phyloP scores from a whole-genome alignment of 139 green algal species.

The Bryopsis sp. region DNA sequence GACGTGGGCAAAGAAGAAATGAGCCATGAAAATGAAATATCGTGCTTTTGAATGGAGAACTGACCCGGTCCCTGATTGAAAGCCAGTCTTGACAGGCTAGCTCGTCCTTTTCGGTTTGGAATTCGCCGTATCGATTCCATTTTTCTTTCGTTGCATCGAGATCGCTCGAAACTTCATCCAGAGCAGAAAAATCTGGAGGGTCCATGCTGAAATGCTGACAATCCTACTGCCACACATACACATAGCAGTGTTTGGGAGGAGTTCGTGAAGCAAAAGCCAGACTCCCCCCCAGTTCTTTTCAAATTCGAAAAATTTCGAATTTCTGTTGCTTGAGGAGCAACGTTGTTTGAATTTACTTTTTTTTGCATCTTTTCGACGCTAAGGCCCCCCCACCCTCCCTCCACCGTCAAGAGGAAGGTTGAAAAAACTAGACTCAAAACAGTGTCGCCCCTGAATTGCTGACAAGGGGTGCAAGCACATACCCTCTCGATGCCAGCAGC shows the following conservation, averaged over 20 bases:
- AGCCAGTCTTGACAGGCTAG: slow-evolving; percentile 59
- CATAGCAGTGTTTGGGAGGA: neutral
- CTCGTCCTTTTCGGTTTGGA: slow-evolving; percentile 48
- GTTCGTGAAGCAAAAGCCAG: neutral
- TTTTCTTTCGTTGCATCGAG: slow-evolving; percentile 38
- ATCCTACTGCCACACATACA: slow-evolving; percentile 23
- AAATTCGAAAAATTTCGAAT: neutral
- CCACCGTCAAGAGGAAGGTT: too few species aligned
- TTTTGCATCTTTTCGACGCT: neutral
- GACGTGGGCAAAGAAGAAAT: too few species aligned
- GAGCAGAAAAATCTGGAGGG: slow-evolving; percentile 34
- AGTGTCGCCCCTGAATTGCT: too few species aligned
- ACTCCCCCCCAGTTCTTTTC: neutral
- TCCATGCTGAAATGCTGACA: slow-evolving; percentile 56
- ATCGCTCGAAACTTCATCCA: slow-evolving; percentile 49
- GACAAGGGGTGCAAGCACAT: neutral
- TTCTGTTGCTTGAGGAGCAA: neutral
- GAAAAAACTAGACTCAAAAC: too few species aligned
- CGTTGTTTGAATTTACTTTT: neutral
- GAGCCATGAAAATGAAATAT: neutral
- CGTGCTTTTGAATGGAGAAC: neutral
- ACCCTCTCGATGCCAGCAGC: neutral
- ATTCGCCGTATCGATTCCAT: slow-evolving; percentile 36
- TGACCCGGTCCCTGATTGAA: slow-evolving; percentile 47
- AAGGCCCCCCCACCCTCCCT: too few species aligned